These are phyloP conservation scores for Naegleria fowleri DNA, from an alignment of 208 protist genomes.

Conservation along the genomic window DNA sequence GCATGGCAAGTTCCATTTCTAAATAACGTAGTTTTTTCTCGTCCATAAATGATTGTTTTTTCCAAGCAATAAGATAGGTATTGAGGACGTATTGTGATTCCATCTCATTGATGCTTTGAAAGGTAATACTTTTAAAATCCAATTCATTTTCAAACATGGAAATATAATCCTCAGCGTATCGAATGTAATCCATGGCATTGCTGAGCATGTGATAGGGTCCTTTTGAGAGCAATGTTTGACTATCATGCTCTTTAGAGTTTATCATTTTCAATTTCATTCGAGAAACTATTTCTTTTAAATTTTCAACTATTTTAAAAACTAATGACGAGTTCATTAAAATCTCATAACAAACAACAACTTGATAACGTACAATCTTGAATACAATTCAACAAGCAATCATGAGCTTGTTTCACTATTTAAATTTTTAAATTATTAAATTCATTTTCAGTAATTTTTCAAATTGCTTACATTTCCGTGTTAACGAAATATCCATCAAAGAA, in stretches of 20 bases:
- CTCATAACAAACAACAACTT: neutral
- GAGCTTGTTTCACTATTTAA: neutral
- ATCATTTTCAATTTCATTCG: neutral
- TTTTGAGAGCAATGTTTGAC: neutral
- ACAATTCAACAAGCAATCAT: neutral
- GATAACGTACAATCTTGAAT: neutral
- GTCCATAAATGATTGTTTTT: neutral
- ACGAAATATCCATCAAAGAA: neutral
- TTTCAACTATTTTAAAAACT: neutral
- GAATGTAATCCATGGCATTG: neutral
- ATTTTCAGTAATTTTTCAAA: no score
- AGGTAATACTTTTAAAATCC: neutral
- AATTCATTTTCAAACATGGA: slow-evolving; percentile 18
- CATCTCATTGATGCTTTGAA: neutral
- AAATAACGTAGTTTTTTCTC: neutral
- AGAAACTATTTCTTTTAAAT: neutral
- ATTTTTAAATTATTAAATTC: neutral
- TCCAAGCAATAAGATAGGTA: slow-evolving; percentile 10
- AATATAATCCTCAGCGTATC: neutral
- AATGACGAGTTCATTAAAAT: neutral
- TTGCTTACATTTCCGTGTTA: neutral
- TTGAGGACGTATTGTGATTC: neutral
- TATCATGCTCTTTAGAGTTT: neutral
- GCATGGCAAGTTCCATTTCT: neutral
- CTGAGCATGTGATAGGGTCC: neutral